Base-by-base conservation (phyloP, 2,329 filamentous ascomycete species). In the Fusarium pseudoanthophilum region DNA sequence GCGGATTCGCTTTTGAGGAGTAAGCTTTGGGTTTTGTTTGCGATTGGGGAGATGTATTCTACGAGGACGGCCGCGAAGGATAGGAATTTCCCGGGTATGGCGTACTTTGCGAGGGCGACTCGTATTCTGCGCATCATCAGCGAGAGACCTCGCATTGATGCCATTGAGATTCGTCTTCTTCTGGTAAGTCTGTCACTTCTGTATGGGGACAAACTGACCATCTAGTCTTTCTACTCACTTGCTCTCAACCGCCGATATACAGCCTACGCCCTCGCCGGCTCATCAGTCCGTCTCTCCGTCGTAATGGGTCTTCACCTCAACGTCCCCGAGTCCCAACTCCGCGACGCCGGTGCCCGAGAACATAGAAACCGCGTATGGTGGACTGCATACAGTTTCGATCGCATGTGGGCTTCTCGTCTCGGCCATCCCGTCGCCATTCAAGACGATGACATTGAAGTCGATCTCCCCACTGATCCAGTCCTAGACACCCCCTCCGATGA, bases 401-500 rank as follows among this genome's bases (percentile, higher is more conserved):
- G 86, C 5, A 84, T 87, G 79, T 86, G 83, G 82, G 84, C 84
- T 7, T 84, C 85, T 0, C 85, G 86, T 52, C 81, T 87, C 57
- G 85, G 86, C 0, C 82, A 87, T 30, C 85, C 86, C 0, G 82
- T 85, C 11, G 84, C 85, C 43, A 83, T 88, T 11, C 81, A 82
- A 18, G 86, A 88, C 57, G 82, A 85, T 40, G 86, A 86, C 24
- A 87, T 87, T 8, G 79, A 84, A 37, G 83, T 85, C 9, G 82
- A 85, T 32, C 72, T 84, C 11, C 85, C 85, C 0, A 83, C 82
- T 0, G 79, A 82, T 18, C 75, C 79, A 1, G 72, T 78, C 2
- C 43, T 84, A 2, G 78, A 40, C 11, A 58, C 51, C 1, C 55
- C 79, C 0, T 69, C 73, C 1, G 76, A 77, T 13, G 80, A 83